A percentile compares a stretch with the other conserved stretches of the same genome.
Evolutionary conservation across 768 basidiomycete species (phyloP).

Genomic region (Saitozyma sp.): DNA sequence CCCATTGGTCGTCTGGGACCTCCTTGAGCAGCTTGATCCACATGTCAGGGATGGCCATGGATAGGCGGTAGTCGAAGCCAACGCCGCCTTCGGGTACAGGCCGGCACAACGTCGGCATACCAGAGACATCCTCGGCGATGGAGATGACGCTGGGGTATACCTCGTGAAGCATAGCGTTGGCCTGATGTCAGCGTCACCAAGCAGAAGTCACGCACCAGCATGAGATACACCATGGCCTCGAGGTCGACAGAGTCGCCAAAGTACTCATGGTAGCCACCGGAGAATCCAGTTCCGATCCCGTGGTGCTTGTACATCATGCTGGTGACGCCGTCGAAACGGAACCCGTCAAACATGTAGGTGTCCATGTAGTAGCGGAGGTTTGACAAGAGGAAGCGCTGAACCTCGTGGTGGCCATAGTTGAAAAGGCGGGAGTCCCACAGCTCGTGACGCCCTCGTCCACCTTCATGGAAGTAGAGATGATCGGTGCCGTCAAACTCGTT

Average conservation of each 20-base stretch:
- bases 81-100: slow-evolving; percentile 80
- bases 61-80: slow-evolving; percentile 96
- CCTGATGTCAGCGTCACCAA: slow-evolving; percentile 58
- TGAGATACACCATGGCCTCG: slow-evolving; percentile 90
- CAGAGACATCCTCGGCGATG: slow-evolving; percentile 98
- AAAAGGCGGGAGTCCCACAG: slow-evolving; percentile 96
- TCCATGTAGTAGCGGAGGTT: slow-evolving; percentile 96
- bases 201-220: slow-evolving; percentile 71
- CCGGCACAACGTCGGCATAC: slow-evolving; percentile 91
- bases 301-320: slow-evolving; percentile 99
- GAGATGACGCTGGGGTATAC: slow-evolving; percentile 79
- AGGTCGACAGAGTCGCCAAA: slow-evolving; percentile 81
- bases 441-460: slow-evolving; percentile 83
- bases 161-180: slow-evolving; percentile 82
- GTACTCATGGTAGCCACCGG: slow-evolving; percentile 92
- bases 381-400: slow-evolving; percentile 88
- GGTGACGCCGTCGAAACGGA: slow-evolving; percentile 97
- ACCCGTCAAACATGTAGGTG: slow-evolving; percentile 93
- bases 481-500: slow-evolving; percentile 97
- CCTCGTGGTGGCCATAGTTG: slow-evolving; percentile 94
- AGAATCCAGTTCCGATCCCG: slow-evolving; percentile 96
- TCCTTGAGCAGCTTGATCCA: slow-evolving; percentile 99
- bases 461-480: slow-evolving; percentile 95
- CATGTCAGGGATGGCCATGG: slow-evolving; percentile 99
- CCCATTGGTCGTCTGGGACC: slow-evolving; percentile 80